Percentiles rank a stretch among this genome's conserved stretches.
Conservation (phyloP, 1,284 basidiomycete species). For the Fomitopsis schrenkii region DNA sequence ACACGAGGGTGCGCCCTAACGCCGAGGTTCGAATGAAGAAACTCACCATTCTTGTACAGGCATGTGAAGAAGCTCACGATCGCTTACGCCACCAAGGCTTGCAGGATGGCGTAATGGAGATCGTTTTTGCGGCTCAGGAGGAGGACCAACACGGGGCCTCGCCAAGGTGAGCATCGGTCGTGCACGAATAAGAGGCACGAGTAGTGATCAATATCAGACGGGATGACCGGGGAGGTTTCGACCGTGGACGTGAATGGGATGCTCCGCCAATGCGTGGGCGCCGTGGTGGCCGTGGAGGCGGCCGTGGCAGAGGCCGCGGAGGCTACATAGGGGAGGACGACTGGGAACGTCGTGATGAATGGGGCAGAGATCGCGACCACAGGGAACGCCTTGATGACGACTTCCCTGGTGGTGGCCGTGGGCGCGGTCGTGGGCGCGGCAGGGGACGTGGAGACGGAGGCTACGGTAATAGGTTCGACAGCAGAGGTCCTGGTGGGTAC, state of each 20-base stretch:
- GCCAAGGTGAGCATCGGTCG: constrained; percentile 14
- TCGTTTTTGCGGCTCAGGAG: constrained; percentile 86
- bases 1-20: constrained; percentile 63
- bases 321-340: constrained; percentile 27
- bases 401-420: constrained; percentile 30
- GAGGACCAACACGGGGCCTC: constrained; percentile 31
- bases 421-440: constrained; percentile 28
- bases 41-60: constrained; percentile 33
- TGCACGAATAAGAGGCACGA: not conserved
- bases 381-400: constrained; percentile 43
- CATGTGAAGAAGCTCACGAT: constrained; percentile 77
- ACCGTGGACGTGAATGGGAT: constrained; percentile 45
- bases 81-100: constrained; percentile 73
- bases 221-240: constrained; percentile 28
- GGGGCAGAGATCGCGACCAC: constrained; percentile 40
- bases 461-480: constrained; percentile 29
- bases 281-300: constrained; percentile 29
- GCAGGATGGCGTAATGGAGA: constrained; percentile 85
- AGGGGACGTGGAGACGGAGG: constrained; percentile 33
- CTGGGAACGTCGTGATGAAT: constrained; percentile 43
- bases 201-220: constrained; percentile 6
- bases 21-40: not conserved
- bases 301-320: constrained; percentile 27
- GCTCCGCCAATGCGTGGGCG: constrained; percentile 33
- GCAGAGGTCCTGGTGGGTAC: constrained; percentile 29